These are phyloP conservation scores for Venturia pyrina DNA, from an alignment of 2,329 filamentous ascomycete genomes.

Conservation along the genomic window DNA sequence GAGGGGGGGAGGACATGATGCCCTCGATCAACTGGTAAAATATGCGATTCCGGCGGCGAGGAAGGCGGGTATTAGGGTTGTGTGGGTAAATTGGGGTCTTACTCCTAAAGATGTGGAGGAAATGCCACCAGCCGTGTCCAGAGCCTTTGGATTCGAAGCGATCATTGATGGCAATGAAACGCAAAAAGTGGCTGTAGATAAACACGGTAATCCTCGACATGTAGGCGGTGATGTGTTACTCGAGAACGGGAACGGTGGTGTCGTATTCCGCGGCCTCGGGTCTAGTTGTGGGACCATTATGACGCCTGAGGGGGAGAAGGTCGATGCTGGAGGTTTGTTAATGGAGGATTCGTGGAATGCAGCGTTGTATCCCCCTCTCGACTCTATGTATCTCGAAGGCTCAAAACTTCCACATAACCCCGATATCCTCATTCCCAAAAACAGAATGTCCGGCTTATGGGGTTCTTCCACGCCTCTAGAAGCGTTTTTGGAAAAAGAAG, in stretches of 20 bases:
- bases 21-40: conserved; percentile 32
- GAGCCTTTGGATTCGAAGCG: conserved; percentile 38
- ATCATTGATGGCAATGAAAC: conserved; percentile 16
- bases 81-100: conserved; percentile 51
- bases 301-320: conserved; percentile 16
- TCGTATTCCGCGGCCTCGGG: conserved; percentile 24
- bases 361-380: conserved; percentile 39
- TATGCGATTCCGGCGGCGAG: conserved; percentile 39
- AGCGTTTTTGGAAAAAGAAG: conserved; percentile 30
- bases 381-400: conserved; percentile 18
- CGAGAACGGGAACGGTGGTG: conserved; percentile 7
- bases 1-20: conserved; percentile 30
- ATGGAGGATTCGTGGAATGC: conserved; percentile 49
- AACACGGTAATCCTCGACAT: not conserved
- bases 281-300: conserved; percentile 20
- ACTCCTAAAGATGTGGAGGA: conserved; percentile 39
- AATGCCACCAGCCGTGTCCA: conserved; percentile 41
- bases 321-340: conserved; percentile 36
- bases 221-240: not conserved
- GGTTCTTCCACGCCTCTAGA: conserved; percentile 33
- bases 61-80: conserved; percentile 38
- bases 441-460: conserved; percentile 50
- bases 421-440: conserved; percentile 47
- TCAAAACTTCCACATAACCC: conserved; percentile 22
- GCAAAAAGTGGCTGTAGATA: not conserved